Evolutionary conservation across 495 filamentous ascomycete genomes (phyloP).

Genomic region (Lepraria neglecta): DNA sequence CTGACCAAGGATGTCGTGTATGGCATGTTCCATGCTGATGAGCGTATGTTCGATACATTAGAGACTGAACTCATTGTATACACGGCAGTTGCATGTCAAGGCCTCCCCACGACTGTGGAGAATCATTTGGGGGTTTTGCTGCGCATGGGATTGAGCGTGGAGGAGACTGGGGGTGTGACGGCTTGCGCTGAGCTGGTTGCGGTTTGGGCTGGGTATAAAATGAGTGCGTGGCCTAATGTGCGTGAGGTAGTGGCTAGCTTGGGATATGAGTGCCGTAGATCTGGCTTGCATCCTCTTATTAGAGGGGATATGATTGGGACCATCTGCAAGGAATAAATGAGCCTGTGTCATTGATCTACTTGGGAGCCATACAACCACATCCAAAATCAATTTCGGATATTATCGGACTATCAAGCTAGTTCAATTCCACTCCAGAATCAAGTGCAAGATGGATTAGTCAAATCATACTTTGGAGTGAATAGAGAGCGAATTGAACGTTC

Average conservation of each 20-base stretch:
- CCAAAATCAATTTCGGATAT: no score
- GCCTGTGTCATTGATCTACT: no score
- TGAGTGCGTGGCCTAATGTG: not conserved
- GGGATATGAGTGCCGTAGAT: not conserved
- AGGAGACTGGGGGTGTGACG: not conserved
- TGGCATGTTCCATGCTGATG: not conserved
- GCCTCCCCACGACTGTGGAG: not conserved
- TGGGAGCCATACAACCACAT: no score
- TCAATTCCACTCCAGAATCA: no score
- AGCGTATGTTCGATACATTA: not conserved
- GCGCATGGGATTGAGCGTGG: not conserved
- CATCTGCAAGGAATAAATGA: no score
- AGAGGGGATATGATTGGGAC: no score
- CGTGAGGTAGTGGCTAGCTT: not conserved
- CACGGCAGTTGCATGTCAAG: not conserved
- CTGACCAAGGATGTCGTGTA: constrained; percentile 8
- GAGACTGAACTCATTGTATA: not conserved
- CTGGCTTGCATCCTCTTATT: no score
- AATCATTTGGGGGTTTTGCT: not conserved
- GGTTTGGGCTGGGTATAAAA: not conserved
- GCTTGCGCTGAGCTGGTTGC: not conserved
- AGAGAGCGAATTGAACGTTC: no score
- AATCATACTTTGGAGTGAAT: no score
- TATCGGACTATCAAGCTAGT: no score
- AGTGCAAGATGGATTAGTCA: no score